Conservation (phyloP, 2,329 filamentous ascomycete species). For the Akanthomyces uredinophilus region DNA sequence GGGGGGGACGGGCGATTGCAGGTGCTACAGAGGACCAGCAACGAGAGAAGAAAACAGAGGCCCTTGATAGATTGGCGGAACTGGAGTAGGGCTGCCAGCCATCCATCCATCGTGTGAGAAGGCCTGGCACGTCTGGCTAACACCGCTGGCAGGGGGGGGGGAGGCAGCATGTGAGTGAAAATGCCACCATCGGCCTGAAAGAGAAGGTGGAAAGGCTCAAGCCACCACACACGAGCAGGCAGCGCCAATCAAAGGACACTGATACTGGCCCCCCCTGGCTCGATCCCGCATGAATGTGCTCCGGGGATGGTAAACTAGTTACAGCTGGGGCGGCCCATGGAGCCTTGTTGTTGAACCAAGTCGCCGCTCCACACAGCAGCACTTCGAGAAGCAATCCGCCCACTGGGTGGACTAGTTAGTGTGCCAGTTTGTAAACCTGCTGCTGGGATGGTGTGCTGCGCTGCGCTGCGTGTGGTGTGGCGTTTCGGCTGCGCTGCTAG, state of each 20-base stretch:
- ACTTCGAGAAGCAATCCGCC: slow-evolving; percentile 9
- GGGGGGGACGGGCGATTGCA: slow-evolving; percentile 12
- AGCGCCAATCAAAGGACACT: slow-evolving; percentile 28
- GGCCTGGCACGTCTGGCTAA: not conserved
- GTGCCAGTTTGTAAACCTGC: no score
- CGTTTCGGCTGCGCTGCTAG: not conserved
- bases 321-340: slow-evolving; percentile 13
- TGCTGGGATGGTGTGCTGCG: not conserved
- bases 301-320: slow-evolving; percentile 9
- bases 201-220: slow-evolving; percentile 30
- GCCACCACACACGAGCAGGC: slow-evolving; percentile 25
- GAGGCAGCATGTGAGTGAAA: slow-evolving; percentile 24
- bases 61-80: not conserved
- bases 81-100: slow-evolving; percentile 12
- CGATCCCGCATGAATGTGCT: slow-evolving; percentile 13
- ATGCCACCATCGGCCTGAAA: slow-evolving; percentile 32
- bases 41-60: not conserved
- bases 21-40: slow-evolving; percentile 2
- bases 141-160: slow-evolving; percentile 11
- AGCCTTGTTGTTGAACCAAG: slow-evolving; percentile 1
- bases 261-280: slow-evolving; percentile 23
- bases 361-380: not conserved
- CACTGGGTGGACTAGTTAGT: no score
- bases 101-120: slow-evolving; percentile 6
- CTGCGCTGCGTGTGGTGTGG: slow-evolving; percentile 3